A percentile compares a stretch with the other conserved stretches of the same genome.
Evolutionary conservation across 2,329 filamentous ascomycete genomes (phyloP).

Genomic region (Amylocarpus encephaloides): DNA sequence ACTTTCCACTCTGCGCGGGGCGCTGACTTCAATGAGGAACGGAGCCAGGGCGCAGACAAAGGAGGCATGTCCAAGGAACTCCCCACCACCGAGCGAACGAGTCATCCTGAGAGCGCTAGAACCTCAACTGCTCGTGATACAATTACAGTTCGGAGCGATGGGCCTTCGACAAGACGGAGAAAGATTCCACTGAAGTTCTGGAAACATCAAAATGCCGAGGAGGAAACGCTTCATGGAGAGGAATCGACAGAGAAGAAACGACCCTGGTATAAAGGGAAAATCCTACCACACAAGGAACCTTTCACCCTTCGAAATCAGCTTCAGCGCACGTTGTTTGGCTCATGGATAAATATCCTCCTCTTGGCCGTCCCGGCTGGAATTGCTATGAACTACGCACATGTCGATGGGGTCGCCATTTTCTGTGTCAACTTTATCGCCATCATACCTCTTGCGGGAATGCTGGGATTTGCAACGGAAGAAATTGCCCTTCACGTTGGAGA

Average conservation of each 20-base stretch:
- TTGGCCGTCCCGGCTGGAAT: constrained; percentile 76
- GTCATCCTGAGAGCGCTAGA: constrained; percentile 14
- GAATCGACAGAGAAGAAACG: constrained; percentile 23
- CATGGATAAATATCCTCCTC: constrained; percentile 81
- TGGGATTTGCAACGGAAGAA: constrained; percentile 86
- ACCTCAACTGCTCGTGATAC: constrained; percentile 12
- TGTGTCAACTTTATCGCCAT: constrained; percentile 92
- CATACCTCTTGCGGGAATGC: constrained; percentile 77
- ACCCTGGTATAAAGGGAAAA: constrained; percentile 31
- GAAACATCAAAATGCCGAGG: constrained; percentile 6
- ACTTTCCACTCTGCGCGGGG: constrained; percentile 2
- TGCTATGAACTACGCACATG: constrained; percentile 57
- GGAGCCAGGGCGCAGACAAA: constrained; percentile 6
- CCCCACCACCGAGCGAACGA: constrained; percentile 16
- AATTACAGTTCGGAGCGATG: constrained; percentile 2
- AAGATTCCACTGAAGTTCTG: constrained; percentile 18
- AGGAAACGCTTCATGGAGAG: constrained; percentile 12
- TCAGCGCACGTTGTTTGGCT: constrained; percentile 68
- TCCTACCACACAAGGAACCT: constrained; percentile 37
- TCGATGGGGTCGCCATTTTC: constrained; percentile 62
- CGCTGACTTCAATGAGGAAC: constrained; percentile 5
- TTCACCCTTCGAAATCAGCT: constrained; percentile 61
- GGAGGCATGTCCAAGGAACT: constrained; percentile 5
- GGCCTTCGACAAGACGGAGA: constrained; percentile 10
- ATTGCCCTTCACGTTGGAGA: constrained; percentile 77